Evolutionary conservation across 805 yeast genomes (phyloP).

Genomic region (Lachancea dasiensis): DNA sequence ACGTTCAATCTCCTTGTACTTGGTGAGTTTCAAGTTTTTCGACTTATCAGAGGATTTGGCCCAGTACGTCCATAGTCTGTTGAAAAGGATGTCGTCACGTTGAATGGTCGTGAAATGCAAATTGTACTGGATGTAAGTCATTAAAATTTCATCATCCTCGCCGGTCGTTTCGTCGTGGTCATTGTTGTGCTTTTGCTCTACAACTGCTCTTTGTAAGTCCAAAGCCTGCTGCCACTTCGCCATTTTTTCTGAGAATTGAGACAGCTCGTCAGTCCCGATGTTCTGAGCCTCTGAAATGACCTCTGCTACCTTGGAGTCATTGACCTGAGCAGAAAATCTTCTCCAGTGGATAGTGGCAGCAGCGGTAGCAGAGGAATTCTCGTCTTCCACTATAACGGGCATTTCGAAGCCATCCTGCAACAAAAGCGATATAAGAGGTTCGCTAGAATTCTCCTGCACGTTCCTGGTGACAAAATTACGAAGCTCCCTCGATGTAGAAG

Average conservation of each 20-base stretch:
- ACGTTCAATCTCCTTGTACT: conserved; percentile 33
- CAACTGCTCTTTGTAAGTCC: conserved; percentile 50
- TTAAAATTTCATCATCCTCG: conserved; percentile 67
- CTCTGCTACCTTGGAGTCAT: conserved; percentile 68
- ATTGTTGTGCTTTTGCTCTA: conserved; percentile 43
- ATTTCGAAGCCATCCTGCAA: conserved; percentile 24
- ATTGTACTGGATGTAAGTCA: conserved; percentile 70
- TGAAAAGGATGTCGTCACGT: conserved; percentile 57
- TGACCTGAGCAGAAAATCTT: conserved; percentile 53
- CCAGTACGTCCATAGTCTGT: conserved; percentile 31
- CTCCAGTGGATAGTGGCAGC: conserved; percentile 51
- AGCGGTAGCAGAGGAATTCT: conserved; percentile 25
- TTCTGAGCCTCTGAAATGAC: conserved; percentile 40
- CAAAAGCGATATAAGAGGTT: conserved; percentile 38
- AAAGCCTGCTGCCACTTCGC: conserved; percentile 66
- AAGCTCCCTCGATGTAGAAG: conserved; percentile 21
- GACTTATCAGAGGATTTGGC: conserved; percentile 10
- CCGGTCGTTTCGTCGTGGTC: conserved; percentile 47
- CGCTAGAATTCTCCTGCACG: conserved; percentile 16
- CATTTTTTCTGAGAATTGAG: conserved; percentile 51
- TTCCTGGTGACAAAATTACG: conserved; percentile 18
- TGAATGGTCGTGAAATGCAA: conserved; percentile 58
- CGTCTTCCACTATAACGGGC: conserved; percentile 25
- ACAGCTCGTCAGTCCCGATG: conserved; percentile 34
- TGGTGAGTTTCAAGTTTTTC: conserved; percentile 23